phyloP scores from a whole-genome alignment of 1,284 basidiomycete genomes.

The Microbotryomycetes sp. region DNA sequence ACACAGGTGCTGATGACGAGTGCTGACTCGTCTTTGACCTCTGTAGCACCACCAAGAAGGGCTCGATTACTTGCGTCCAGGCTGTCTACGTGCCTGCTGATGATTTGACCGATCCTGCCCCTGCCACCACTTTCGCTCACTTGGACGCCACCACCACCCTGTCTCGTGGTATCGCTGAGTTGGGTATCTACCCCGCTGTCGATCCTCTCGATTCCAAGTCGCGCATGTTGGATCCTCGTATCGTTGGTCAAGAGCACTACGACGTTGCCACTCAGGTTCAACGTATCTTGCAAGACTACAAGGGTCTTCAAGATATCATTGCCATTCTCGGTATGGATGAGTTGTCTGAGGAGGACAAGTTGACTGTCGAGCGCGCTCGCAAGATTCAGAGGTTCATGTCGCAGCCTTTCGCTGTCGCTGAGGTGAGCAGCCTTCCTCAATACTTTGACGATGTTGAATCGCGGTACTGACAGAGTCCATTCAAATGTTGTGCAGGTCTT shows the following conservation, averaged over 20 bases:
- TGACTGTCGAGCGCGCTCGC: slow-evolving; percentile 70
- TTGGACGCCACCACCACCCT: slow-evolving; percentile 99
- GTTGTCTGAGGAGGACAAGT: slow-evolving; percentile 98
- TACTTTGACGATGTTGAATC: not conserved
- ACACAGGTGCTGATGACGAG: not conserved
- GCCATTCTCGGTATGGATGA: slow-evolving; percentile 99
- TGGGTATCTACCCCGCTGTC: slow-evolving; percentile 99
- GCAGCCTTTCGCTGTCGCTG: slow-evolving; percentile 98
- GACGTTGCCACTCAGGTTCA: slow-evolving; percentile 86
- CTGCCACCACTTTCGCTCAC: slow-evolving; percentile 98
- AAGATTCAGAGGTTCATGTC: slow-evolving; percentile 64
- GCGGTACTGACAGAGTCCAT: not conserved
- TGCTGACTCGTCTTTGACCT: slow-evolving; percentile 52
- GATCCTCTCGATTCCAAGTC: slow-evolving; percentile 99
- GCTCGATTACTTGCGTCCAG: slow-evolving; percentile 98
- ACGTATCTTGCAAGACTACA: slow-evolving; percentile 99
- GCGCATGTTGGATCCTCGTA: slow-evolving; percentile 98
- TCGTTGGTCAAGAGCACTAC: slow-evolving; percentile 90
- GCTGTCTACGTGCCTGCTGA: slow-evolving; percentile 99
- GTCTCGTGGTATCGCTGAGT: slow-evolving; percentile 97
- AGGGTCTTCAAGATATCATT: slow-evolving; percentile 88
- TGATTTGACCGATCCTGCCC: slow-evolving; percentile 99
- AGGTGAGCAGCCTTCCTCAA: slow-evolving; percentile 43
- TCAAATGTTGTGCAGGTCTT: slow-evolving; percentile 54
- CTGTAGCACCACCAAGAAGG: slow-evolving; percentile 99